Evolutionary conservation across 2,329 filamentous ascomycete species (phyloP), one percentile per base, ranked within the genome.

Genomic region (Apiospora pterosperma): DNA sequence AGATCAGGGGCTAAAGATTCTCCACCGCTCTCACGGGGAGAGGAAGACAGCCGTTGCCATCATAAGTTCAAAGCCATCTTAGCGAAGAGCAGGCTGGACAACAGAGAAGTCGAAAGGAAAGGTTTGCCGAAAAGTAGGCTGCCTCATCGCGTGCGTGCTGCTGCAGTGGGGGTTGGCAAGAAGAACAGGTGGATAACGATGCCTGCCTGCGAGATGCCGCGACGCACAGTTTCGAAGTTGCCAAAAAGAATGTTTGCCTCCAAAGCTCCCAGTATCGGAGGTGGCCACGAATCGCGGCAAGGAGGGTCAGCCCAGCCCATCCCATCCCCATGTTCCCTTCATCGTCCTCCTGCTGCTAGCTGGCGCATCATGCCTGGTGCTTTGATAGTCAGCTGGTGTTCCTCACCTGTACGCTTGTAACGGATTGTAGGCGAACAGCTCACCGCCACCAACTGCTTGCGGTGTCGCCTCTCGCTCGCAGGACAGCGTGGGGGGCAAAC

Each of bases 161-260:
- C 63, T 62, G 67, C 71, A 72, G 62, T 73, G 71, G 44, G 72
- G 59, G 67, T 72, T 75, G 61, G 69, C 69, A 62, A 74, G 62
- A 36, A 72, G 62, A 23, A 65, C 65, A 59, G 72, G 71, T 55
- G 48, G 28, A 28, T 5, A 55, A 12, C n/a, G n/a, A 38, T 74
- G 70, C 67, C 72, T 69, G 67, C 65, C 73, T 71, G 62, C 71
- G 69, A 42, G 70, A 72, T 34, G 77, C 78, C 60, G 76, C 77
- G 55, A 79, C 76, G 42, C 74, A 78, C 38, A 82, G 73, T 66
- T 78, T 77, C 41, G 79, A 77, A 3, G 77, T 76, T 19, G 80
- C 75, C 70, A 83, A 8, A 83, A 59, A 8, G 83, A 59, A 81
- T 72, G 64, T 80, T 82, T 64, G 77, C 77, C 44, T 79, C 80